These are phyloP conservation scores for Dactylellina parvicollis DNA, from an alignment of 2,329 filamentous ascomycete species.

Conservation along the genomic window DNA sequence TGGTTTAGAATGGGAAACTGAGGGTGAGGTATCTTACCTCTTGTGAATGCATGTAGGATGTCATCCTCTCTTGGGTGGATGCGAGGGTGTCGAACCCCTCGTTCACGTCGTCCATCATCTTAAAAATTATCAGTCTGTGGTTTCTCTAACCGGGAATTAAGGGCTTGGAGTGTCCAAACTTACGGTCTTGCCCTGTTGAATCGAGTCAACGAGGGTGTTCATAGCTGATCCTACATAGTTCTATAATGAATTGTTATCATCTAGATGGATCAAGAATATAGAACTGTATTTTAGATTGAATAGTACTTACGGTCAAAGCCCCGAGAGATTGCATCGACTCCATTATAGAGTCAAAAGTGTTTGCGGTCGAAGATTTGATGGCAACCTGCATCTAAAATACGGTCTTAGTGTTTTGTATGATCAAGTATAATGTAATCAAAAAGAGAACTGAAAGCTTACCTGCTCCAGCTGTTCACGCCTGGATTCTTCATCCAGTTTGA, in stretches of 20 bases:
- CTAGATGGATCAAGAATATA: not conserved
- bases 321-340: slow-evolving; percentile 14
- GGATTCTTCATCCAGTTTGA: slow-evolving; percentile 18
- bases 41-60: slow-evolving; percentile 2
- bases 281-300: too few species aligned
- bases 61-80: slow-evolving; percentile 11
- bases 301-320: slow-evolving; percentile 4
- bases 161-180: not conserved
- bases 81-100: slow-evolving; percentile 17
- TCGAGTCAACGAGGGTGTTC: slow-evolving; percentile 22
- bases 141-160: not conserved
- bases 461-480: slow-evolving; percentile 5
- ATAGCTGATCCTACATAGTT: slow-evolving; percentile 1
- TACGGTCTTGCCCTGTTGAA: slow-evolving; percentile 17
- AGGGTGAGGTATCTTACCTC: slow-evolving; percentile 9
- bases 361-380: slow-evolving; percentile 3
- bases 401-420: not conserved
- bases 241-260: not conserved
- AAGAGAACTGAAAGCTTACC: not conserved
- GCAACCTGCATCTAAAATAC: slow-evolving; percentile 18
- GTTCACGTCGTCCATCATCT: slow-evolving; percentile 18
- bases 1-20: not conserved
- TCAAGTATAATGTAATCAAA: not conserved
- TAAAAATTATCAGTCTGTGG: not conserved
- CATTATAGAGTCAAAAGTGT: slow-evolving; percentile 21